phyloP scores from a whole-genome alignment of 1,139 yeast genomes.

The Hyphopichia fennica region DNA sequence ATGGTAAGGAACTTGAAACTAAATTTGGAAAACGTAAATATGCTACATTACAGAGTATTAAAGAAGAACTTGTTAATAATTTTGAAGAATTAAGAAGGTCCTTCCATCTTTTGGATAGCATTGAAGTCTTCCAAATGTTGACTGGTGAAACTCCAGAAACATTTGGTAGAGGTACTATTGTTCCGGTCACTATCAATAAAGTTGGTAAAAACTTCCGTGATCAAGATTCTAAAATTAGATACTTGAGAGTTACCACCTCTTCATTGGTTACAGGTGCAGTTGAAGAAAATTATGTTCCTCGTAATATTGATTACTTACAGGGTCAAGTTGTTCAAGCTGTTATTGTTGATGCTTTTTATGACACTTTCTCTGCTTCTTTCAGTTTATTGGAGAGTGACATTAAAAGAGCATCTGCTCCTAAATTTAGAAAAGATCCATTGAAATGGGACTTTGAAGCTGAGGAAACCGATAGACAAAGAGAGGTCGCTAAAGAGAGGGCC shows the following conservation, averaged over 20 bases:
- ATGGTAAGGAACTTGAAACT: slow-evolving; percentile 86
- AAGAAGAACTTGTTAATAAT: slow-evolving; percentile 83
- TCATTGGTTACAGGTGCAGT: slow-evolving; percentile 76
- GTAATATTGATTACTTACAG: slow-evolving; percentile 44
- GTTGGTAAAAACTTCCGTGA: slow-evolving; percentile 50
- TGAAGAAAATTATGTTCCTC: slow-evolving; percentile 65
- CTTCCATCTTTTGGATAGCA: slow-evolving; percentile 63
- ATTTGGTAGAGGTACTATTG: slow-evolving; percentile 67
- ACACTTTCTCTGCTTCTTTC: slow-evolving; percentile 69
- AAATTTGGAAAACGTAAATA: slow-evolving; percentile 77
- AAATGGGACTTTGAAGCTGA: slow-evolving; percentile 89
- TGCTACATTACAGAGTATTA: slow-evolving; percentile 82
- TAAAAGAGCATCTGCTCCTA: slow-evolving; percentile 52
- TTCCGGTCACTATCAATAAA: slow-evolving; percentile 70
- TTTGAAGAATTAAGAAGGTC: slow-evolving; percentile 81
- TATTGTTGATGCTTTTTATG: slow-evolving; percentile 67
- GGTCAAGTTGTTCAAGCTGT: slow-evolving; percentile 91
- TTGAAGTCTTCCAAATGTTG: slow-evolving; percentile 81
- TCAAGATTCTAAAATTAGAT: slow-evolving; percentile 37
- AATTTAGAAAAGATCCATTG: slow-evolving; percentile 55
- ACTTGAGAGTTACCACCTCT: slow-evolving; percentile 63
- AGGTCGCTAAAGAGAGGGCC: slow-evolving; percentile 58
- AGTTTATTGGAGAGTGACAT: slow-evolving; percentile 70
- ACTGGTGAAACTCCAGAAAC: slow-evolving; percentile 82
- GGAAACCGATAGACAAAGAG: slow-evolving; percentile 59